Base-by-base conservation (phyloP, 2,329 filamentous ascomycete species). In the Pseudogymnoascus sp. region DNA sequence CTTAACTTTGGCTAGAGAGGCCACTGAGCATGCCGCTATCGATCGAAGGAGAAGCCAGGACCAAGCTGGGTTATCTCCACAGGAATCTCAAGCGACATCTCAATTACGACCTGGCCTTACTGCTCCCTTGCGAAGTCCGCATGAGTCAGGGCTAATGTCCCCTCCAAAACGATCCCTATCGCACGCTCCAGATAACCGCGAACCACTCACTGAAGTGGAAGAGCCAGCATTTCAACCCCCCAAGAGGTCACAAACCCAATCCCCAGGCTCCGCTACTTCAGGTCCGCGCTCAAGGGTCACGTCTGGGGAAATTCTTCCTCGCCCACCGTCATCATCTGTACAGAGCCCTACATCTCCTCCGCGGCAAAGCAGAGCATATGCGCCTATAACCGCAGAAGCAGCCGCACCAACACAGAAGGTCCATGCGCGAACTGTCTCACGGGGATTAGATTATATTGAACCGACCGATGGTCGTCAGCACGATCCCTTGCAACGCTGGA, bases 401-500 rank as follows among this genome's bases (percentile, higher is more conserved):
- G 35, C 65, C 16, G 53, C 53, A 3, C 21, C 64, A 24, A 47
- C 66, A n/a, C 53, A 68, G 6, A 64, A 63, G 24, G 61, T 75
- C 14, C 78, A 82, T 19, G 74, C 78, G 11, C 78, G 84, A 61
- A 82, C 80, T 1, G 77, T 81, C 62, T 86, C 84, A 2, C 76
- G 84, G 63, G 78, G 76, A 29, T 73, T 86, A 61, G 84, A 84
- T 68, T 79, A 86, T 67, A 79, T 88, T 38, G 77, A 82, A 7
- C 86, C 86, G 1, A 86, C 81, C 1, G 86, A 89, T 72, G 86
- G 86, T 1, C 82, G 83, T 19, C 84, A 89, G 70, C 76, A 85
- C 16, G 95, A 99, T 76, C 86, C 87, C 1, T 78, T 99, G 6
- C 83, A 96, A 73, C 83, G 95, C 68, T 99, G 95, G 95, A 92